Evolutionary conservation across 78 protist species (phyloP).

Genomic region (Dictyostelium purpureum): DNA sequence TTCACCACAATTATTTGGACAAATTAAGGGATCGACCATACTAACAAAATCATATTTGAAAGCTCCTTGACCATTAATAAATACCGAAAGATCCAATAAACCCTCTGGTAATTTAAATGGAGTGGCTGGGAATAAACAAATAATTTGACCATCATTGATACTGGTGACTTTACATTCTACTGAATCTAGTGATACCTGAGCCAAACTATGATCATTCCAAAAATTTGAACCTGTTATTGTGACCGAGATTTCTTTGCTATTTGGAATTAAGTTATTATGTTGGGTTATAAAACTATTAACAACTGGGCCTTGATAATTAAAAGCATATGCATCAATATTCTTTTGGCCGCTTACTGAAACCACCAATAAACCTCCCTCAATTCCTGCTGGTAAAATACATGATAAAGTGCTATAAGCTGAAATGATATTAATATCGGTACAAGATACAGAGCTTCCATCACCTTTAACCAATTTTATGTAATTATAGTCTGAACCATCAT

Average conservation of each 20-base stretch:
- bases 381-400: conserved; percentile 10
- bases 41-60: not conserved
- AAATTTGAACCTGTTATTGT: conserved; percentile 7
- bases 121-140: conserved; percentile 7
- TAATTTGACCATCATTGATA: not conserved
- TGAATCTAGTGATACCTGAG: not conserved
- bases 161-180: not conserved
- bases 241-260: not conserved
- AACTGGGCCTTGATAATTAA: not conserved
- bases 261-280: not conserved
- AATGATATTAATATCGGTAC: not conserved
- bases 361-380: not conserved
- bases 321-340: not conserved
- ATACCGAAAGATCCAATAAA: not conserved
- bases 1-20: not conserved
- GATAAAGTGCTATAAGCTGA: not conserved
- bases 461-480: not conserved
- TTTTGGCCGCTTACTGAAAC: not conserved
- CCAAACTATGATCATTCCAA: conserved; percentile 17
- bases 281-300: not conserved
- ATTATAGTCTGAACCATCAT: not conserved
- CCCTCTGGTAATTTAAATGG: conserved; percentile 19
- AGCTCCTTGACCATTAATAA: not conserved
- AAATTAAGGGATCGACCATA: not conserved
- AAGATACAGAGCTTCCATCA: not conserved